Conservation (phyloP, 2,329 filamentous ascomycete genomes). For the Penicillium expansum region DNA sequence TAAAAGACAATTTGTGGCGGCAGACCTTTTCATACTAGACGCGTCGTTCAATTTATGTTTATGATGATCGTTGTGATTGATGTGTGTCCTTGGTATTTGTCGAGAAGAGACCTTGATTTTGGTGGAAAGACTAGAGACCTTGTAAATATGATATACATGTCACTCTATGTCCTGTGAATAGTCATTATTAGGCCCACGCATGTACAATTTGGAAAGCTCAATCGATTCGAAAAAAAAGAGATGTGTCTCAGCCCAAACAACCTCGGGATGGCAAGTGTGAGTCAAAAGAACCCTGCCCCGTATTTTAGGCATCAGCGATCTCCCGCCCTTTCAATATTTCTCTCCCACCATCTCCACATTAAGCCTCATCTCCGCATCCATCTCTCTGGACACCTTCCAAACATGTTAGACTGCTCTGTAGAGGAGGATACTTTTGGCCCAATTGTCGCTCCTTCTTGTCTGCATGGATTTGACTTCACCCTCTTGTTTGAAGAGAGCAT, state of each 20-base stretch:
- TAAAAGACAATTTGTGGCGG: background rate
- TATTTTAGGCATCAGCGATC: background rate
- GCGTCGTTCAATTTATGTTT: background rate
- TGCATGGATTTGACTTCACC: conserved; percentile 33
- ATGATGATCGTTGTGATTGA: background rate
- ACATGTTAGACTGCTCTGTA: conserved; percentile 15
- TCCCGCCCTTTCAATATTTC: background rate
- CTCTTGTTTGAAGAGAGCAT: conserved; percentile 33
- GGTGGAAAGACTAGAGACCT: background rate
- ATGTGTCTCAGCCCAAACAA: background rate
- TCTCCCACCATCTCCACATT: background rate
- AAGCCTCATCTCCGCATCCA: background rate
- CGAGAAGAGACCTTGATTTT: background rate
- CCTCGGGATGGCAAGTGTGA: background rate
- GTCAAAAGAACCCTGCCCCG: background rate
- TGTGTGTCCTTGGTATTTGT: background rate
- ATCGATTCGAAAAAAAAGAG: background rate
- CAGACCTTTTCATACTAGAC: background rate
- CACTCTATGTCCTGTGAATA: background rate
- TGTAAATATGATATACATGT: background rate
- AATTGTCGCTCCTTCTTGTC: conserved; percentile 21
- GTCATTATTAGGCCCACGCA: background rate
- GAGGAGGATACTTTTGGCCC: conserved; percentile 27
- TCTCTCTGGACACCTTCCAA: background rate
- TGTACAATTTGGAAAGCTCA: background rate